Conservation (phyloP, 2,329 filamentous ascomycete species). For the Aphanoascus verrucosus region DNA sequence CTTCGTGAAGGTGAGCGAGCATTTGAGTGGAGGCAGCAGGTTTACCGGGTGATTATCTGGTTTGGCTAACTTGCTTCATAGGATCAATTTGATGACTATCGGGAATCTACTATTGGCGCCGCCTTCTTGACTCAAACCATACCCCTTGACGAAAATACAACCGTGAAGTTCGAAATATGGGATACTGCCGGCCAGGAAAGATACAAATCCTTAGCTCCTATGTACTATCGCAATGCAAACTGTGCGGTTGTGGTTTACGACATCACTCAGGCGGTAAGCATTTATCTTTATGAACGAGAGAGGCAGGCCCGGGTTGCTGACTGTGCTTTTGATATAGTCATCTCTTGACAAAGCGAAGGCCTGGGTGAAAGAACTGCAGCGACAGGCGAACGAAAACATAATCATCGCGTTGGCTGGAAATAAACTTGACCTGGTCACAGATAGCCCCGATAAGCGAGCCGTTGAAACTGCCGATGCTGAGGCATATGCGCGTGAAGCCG, state of each 20-base stretch:
- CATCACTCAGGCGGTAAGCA: slow-evolving; percentile 89
- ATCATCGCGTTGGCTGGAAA: slow-evolving; percentile 97
- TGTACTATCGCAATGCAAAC: slow-evolving; percentile 99
- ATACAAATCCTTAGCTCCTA: slow-evolving; percentile 96
- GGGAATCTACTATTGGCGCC: slow-evolving; percentile 95
- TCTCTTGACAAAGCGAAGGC: slow-evolving; percentile 98
- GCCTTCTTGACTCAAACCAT: slow-evolving; percentile 99
- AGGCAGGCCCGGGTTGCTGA: background rate
- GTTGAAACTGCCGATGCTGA: slow-evolving; percentile 83
- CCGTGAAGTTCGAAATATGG: slow-evolving; percentile 99
- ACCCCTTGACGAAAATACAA: slow-evolving; percentile 93
- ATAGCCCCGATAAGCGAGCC: slow-evolving; percentile 90
- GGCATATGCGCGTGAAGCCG: slow-evolving; percentile 86
- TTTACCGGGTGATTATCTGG: background rate
- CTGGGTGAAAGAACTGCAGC: slow-evolving; percentile 97
- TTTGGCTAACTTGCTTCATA: slow-evolving; percentile 30
- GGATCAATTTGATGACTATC: slow-evolving; percentile 99
- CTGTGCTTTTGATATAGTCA: slow-evolving; percentile 45
- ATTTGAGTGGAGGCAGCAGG: background rate
- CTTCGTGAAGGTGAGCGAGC: slow-evolving; percentile 75
- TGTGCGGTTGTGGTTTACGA: slow-evolving; percentile 98
- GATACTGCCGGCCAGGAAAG: slow-evolving; percentile 96
- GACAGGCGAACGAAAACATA: slow-evolving; percentile 98
- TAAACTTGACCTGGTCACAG: slow-evolving; percentile 90
- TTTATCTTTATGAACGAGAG: background rate